Evolutionary conservation across 192 early-diverging fungal genomes (phyloP).

Genomic region (Diversispora eburnea): DNA sequence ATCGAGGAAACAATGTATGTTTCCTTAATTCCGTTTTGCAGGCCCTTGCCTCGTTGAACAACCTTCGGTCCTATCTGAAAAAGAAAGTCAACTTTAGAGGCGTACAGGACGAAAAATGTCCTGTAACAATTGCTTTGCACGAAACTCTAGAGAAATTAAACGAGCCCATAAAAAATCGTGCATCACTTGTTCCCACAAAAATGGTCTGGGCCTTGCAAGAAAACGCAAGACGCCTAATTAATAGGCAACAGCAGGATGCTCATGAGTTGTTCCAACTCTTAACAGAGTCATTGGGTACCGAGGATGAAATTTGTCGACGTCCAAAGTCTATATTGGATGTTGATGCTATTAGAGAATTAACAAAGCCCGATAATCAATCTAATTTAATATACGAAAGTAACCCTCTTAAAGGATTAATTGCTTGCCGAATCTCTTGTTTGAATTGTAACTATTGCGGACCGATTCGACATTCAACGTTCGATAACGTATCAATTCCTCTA

Average conservation of each 20-base stretch:
- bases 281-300: conserved; percentile 58
- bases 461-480: conserved; percentile 27
- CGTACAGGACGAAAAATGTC: conserved; percentile 12
- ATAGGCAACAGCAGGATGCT: conserved; percentile 77
- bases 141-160: conserved; percentile 32
- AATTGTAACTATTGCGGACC: conserved; percentile 61
- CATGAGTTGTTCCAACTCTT: conserved; percentile 81
- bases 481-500: conserved; percentile 28
- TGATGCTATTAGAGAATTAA: not conserved
- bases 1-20: conserved; percentile 80
- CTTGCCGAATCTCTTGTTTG: conserved; percentile 66
- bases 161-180: conserved; percentile 25
- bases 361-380: not conserved
- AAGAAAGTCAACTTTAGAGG: not conserved
- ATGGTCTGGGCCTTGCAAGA: conserved; percentile 48
- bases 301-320: conserved; percentile 35
- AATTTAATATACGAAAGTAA: conserved; percentile 29
- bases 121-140: conserved; percentile 35
- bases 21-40: conserved; percentile 88
- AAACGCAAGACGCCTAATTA: conserved; percentile 48
- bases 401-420: conserved; percentile 72
- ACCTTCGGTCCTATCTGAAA: conserved; percentile 23
- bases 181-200: conserved; percentile 52
- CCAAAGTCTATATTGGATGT: conserved; percentile 25
- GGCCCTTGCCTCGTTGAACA: conserved; percentile 28